A percentile compares a stretch with the other conserved stretches of the same genome.
phyloP scores from a whole-genome alignment of 2,329 filamentous ascomycete genomes.

The Podosphaera xanthii region DNA sequence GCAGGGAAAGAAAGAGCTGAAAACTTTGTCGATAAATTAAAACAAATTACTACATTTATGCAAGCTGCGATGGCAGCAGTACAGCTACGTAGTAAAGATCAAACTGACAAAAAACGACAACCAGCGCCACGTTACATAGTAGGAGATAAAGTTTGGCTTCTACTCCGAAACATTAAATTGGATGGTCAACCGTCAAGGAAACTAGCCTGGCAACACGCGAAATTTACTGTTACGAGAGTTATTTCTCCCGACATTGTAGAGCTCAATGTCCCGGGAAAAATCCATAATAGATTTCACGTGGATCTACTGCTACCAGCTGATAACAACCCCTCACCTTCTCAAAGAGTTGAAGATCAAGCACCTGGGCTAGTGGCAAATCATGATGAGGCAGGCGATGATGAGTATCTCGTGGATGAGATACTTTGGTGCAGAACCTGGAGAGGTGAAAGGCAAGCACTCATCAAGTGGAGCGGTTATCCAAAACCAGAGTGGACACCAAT shows the following conservation, averaged over 20 bases:
- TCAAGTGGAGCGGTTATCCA: too few relatives aligned
- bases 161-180: background rate
- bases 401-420: too few relatives aligned
- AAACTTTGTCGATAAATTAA: background rate
- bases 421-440: too few relatives aligned
- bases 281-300: background rate
- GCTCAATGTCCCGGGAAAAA: background rate
- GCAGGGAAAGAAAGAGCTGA: conserved; percentile 1
- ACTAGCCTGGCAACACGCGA: background rate
- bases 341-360: too few relatives aligned
- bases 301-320: background rate
- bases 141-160: background rate
- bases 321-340: too few relatives aligned
- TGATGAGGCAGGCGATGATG: too few relatives aligned
- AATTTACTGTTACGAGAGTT: background rate
- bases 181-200: background rate
- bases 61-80: background rate
- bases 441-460: too few relatives aligned
- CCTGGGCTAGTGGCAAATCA: too few relatives aligned
- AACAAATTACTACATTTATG: background rate
- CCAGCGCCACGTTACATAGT: background rate
- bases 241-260: background rate
- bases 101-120: background rate
- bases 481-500: too few relatives aligned
- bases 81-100: background rate